Conservation (phyloP, 2,329 filamentous ascomycete genomes). For the Ophiocordyceps sinensis region DNA sequence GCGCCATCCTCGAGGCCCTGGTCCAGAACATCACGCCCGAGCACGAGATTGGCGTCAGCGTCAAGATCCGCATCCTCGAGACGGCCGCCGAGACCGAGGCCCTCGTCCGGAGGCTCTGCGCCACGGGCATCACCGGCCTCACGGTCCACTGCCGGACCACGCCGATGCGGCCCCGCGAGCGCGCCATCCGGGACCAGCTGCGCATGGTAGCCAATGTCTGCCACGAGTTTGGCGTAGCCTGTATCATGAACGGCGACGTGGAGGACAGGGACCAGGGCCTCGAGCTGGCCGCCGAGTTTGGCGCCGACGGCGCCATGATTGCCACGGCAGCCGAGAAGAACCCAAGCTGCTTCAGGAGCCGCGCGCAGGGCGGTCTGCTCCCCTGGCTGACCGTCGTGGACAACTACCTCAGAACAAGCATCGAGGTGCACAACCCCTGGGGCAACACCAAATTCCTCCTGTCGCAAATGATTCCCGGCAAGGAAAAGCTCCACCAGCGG, state of each 20-base stretch:
- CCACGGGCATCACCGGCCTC: constrained; percentile 80
- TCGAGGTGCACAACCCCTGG: constrained; percentile 74
- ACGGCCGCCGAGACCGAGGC: constrained; percentile 60
- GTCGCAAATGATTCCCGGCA: constrained; percentile 73
- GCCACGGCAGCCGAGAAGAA: constrained; percentile 87
- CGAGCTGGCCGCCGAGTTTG: constrained; percentile 58
- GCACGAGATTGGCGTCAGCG: constrained; percentile 83
- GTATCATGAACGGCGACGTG: constrained; percentile 93
- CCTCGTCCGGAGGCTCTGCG: constrained; percentile 64
- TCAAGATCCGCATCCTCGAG: constrained; percentile 86
- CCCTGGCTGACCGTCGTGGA: constrained; percentile 66
- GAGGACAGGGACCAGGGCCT: constrained; percentile 57
- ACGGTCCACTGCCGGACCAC: constrained; percentile 94
- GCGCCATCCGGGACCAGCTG: constrained; percentile 74
- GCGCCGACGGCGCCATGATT: constrained; percentile 95
- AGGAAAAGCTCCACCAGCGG: constrained; percentile 44
- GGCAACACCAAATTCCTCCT: constrained; percentile 91
- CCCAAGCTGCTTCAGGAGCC: constrained; percentile 66
- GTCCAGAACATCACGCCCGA: constrained; percentile 64
- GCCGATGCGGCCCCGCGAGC: constrained; percentile 83
- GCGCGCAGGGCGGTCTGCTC: constrained; percentile 53
- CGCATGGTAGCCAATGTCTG: constrained; percentile 73
- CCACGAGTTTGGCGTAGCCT: constrained; percentile 72
- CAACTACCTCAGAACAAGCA: constrained; percentile 55
- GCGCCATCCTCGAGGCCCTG: constrained; percentile 68